These are phyloP conservation scores for Saprolegnia diclina DNA, from an alignment of 352 stramenopile genomes.

Conservation along the genomic window DNA sequence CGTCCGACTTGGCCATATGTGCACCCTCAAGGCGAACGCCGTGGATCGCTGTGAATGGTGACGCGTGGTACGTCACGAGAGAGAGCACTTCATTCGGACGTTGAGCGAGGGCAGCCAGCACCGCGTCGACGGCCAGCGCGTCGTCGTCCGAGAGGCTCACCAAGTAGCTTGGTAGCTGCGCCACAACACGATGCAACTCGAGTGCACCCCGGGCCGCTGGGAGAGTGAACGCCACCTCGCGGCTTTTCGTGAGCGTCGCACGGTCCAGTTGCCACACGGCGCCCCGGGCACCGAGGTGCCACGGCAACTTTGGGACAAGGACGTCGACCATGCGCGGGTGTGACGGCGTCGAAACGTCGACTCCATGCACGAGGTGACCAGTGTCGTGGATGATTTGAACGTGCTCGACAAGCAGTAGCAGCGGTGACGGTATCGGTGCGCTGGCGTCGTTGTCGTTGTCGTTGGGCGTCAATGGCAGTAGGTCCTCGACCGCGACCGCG, in stretches of 20 bases:
- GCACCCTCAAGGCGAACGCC: neutral
- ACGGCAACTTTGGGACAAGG: neutral
- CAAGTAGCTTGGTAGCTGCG: neutral
- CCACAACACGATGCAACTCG: neutral
- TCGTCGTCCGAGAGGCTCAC: no score
- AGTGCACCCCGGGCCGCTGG: neutral
- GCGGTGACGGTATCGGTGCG: slow-evolving; percentile 33
- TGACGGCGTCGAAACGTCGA: neutral
- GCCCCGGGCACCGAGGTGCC: neutral
- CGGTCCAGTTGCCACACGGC: neutral
- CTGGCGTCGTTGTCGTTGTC: neutral
- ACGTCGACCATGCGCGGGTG: neutral
- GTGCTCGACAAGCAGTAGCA: slow-evolving; percentile 28
- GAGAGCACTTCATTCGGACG: no score
- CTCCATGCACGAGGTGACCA: neutral
- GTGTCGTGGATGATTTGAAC: neutral
- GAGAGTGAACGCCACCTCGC: neutral
- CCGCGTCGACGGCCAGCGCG: no score
- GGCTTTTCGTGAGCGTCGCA: neutral
- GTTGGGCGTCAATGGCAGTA: neutral
- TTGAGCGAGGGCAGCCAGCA: no score
- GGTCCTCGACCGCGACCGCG: neutral
- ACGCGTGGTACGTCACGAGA: neutral
- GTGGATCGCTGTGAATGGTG: neutral
- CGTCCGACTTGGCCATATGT: neutral